Evolutionary conservation across 148 eudicot species (phyloP), one percentile per base, ranked within the genome.

Genomic region (Silene conica): DNA sequence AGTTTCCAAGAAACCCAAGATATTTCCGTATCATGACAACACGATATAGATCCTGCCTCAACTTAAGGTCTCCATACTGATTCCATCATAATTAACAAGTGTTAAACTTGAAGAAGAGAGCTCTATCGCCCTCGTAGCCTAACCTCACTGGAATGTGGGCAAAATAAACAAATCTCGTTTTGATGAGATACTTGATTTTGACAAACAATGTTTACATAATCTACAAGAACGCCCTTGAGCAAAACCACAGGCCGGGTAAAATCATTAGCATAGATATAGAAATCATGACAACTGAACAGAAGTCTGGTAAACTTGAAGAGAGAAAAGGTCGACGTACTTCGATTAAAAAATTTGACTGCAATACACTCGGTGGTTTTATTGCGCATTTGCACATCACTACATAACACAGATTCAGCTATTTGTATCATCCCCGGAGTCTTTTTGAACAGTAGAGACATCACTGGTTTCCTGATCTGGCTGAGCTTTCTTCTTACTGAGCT

Each of bases 401-500:
- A 14, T 7, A 26, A 12, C 15, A 25, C 67, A 26, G 57, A 69
- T 19, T 71, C 45, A 75, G 43, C 19, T 71, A 45, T 75, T 55
- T 55, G n/a, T 45, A 75, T 71, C 79, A 57, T 72, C 52, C 15
- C 57, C 82, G 0, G 31, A 57, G 20, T 58, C 79, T 59, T 71
- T 72, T 58, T 48, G 73, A 31, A 19, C 55, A 62, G 69, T 59
- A 67, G 77, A 80, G 48, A 74, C 80, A 69, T 82, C 77, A 61
- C 54, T 71, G 57, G 56, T 78, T 71, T 78, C 83, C 77, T 63
- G 66, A 25, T 67, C 70, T 62, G 74, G 10, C 64, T 69, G 72
- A 67, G 67, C 48, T 59, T 78, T 81, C 77, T 83, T 87, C 79
- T 78, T 84, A 63, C 80, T 80, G 31, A 84, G 74, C 78, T 80